Conservation (phyloP, 352 stramenopile species). For the Globisporangium canariense region DNA sequence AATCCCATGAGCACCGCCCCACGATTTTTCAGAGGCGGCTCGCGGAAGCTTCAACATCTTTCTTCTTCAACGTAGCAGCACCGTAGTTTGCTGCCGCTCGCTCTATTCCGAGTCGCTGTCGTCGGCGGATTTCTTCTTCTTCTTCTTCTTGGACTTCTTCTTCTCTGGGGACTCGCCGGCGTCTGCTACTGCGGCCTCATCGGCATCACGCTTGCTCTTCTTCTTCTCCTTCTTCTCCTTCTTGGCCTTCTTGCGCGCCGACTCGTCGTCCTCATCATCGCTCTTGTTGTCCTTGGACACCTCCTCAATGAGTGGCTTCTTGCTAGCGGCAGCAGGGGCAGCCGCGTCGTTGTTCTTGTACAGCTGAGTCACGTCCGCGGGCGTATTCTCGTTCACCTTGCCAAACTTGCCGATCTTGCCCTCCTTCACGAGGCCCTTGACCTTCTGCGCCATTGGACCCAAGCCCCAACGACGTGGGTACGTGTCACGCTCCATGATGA, state of each 20-base stretch:
- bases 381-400: constrained; percentile 88
- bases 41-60: not conserved
- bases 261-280: constrained; percentile 39
- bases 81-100: too few species aligned
- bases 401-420: constrained; percentile 89
- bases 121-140: constrained; percentile 78
- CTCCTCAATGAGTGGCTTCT: constrained; percentile 65
- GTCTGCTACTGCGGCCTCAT: constrained; percentile 39
- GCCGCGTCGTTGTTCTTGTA: constrained; percentile 52
- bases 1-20: not conserved
- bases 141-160: constrained; percentile 89
- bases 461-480: constrained; percentile 99
- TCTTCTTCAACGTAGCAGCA: not conserved
- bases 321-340: constrained; percentile 14
- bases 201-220: constrained; percentile 74
- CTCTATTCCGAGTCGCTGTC: constrained; percentile 70
- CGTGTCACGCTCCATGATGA: constrained; percentile 99
- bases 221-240: constrained; percentile 76
- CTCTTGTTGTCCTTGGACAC: constrained; percentile 31
- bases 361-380: constrained; percentile 66
- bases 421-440: constrained; percentile 98
- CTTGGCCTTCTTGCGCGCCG: constrained; percentile 51
- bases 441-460: constrained; percentile 98
- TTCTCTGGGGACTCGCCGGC: constrained; percentile 71
- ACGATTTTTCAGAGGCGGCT: not conserved